Percentiles rank a stretch among this genome's conserved stretches.
These are phyloP conservation scores for Diaporthe vaccinii DNA, from an alignment of 2,329 filamentous ascomycete species.

Conservation along the genomic window DNA sequence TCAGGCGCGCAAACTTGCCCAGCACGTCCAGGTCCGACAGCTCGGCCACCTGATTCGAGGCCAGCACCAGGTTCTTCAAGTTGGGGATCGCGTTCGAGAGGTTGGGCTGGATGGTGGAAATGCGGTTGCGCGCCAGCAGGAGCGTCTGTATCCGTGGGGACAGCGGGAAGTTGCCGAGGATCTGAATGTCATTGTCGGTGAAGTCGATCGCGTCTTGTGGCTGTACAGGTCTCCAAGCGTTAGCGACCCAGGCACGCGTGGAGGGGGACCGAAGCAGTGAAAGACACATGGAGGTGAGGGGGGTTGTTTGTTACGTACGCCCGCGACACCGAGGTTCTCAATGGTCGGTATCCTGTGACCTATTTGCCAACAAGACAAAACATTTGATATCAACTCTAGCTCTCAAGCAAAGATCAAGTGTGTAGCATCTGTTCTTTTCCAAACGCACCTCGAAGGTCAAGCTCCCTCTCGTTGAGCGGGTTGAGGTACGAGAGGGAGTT, in stretches of 20 bases:
- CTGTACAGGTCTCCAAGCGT: conserved; percentile 56
- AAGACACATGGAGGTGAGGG: neutral
- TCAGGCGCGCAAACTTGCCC: conserved; percentile 75
- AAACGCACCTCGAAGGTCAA: conserved; percentile 98
- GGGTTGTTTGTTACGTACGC: conserved; percentile 69
- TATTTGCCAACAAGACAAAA: conserved; percentile 68
- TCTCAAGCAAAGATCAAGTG: conserved; percentile 66
- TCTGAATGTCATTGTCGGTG: conserved; percentile 96
- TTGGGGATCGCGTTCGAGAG: conserved; percentile 84
- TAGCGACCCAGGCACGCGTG: neutral
- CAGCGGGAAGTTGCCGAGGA: conserved; percentile 92
- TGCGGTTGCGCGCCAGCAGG: conserved; percentile 89
- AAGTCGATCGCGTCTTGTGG: conserved; percentile 98
- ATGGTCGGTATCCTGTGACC: conserved; percentile 98
- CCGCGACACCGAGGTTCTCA: conserved; percentile 96
- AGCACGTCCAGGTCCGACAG: conserved; percentile 90
- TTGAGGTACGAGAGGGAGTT: conserved; percentile 98
- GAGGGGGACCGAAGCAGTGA: neutral
- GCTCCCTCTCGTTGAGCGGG: conserved; percentile 97
- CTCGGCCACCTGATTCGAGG: conserved; percentile 85
- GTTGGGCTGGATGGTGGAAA: conserved; percentile 83
- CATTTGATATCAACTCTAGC: conserved; percentile 85
- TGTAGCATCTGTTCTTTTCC: conserved; percentile 99
- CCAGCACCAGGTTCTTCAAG: conserved; percentile 84
- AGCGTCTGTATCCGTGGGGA: conserved; percentile 90